Conservation (phyloP, 495 filamentous ascomycete genomes). For the Thozetella sp. region DNA sequence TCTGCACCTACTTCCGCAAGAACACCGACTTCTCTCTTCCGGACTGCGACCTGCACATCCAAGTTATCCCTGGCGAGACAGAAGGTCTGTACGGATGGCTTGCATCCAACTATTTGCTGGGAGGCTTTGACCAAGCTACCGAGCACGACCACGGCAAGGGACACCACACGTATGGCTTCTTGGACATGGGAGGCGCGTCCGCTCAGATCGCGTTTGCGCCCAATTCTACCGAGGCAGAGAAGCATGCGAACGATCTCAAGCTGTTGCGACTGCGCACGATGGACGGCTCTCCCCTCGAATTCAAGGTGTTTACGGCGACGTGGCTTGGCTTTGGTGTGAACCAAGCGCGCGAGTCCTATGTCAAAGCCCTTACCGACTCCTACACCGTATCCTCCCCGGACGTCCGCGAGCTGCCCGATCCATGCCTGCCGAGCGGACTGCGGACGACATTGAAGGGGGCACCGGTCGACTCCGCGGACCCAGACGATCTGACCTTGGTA, state of each 20-base stretch:
- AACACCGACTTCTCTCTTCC: constrained; percentile 85
- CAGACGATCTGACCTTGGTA: constrained; percentile 50
- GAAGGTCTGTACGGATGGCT: constrained; percentile 99
- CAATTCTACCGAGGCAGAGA: constrained; percentile 86
- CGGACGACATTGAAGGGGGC: constrained; percentile 67
- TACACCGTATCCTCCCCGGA: constrained; percentile 43
- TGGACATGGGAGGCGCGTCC: constrained; percentile 98
- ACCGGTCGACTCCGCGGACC: constrained; percentile 25
- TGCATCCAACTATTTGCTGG: constrained; percentile 94
- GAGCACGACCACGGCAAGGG: constrained; percentile 75
- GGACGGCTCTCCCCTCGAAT: constrained; percentile 74
- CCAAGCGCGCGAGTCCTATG: constrained; percentile 81
- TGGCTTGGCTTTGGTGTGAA: constrained; percentile 98
- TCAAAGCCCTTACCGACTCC: constrained; percentile 67
- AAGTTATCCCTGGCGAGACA: constrained; percentile 95
- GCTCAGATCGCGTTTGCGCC: constrained; percentile 98
- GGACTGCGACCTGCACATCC: constrained; percentile 88
- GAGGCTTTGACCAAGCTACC: constrained; percentile 84
- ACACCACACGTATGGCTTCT: constrained; percentile 95
- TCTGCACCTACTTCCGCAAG: constrained; percentile 80
- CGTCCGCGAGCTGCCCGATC: constrained; percentile 77
- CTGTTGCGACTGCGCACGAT: constrained; percentile 81
- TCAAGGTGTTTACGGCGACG: constrained; percentile 89
- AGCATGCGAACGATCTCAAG: constrained; percentile 89
- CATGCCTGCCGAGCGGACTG: constrained; percentile 83